Evolutionary conservation across 441 rosid species (phyloP), one percentile per base, ranked within the genome.

Genomic region (Raphanus hybrid): DNA sequence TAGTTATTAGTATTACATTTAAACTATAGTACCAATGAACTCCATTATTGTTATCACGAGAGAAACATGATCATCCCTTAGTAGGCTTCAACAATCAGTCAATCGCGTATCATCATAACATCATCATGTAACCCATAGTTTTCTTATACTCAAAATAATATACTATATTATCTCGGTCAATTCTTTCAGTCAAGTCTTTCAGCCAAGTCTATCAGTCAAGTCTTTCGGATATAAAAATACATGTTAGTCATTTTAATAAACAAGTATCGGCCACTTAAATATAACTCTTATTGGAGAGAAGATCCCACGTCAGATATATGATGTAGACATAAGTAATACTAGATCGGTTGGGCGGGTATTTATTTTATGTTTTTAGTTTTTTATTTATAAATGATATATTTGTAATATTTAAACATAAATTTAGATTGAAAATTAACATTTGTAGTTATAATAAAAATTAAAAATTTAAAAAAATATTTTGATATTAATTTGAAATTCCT

Each of bases 1-100:
- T 65, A 64, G 64, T 70, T 7, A 10, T 29, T 29, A 29, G 4
- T 55, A 75, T 52, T 35, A 75, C 69, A 62, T 16, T 48, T 23
- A 63, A 32, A 50, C 10, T 18, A 18, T 10, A 10, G 55, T 62
- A 16, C 70, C 23, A 29, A 35, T 39, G 32, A 76, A 57, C 65
- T 70, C 16, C 50, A 70, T 26, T 70, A 70, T 70, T 55, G 61
- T 1, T 70, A 37, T 64, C 23, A 55, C 50, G 43, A 29, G 66
- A 70, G 34, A 66, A 57, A 32, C n/a, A 55, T 70, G 15, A 64
- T 18, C 71, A 57, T 64, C 48, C 29, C 57, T 55, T 55, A 52
- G 57, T 37, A 63, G 62, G 26, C 75, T 63, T 63, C 48, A 62
- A 27, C 32, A 27, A 29, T 29, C 5, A 1, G 26, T 23, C 26